phyloP scores from a whole-genome alignment of 352 stramenopile species.

The Thalassiosira mediterranea region DNA sequence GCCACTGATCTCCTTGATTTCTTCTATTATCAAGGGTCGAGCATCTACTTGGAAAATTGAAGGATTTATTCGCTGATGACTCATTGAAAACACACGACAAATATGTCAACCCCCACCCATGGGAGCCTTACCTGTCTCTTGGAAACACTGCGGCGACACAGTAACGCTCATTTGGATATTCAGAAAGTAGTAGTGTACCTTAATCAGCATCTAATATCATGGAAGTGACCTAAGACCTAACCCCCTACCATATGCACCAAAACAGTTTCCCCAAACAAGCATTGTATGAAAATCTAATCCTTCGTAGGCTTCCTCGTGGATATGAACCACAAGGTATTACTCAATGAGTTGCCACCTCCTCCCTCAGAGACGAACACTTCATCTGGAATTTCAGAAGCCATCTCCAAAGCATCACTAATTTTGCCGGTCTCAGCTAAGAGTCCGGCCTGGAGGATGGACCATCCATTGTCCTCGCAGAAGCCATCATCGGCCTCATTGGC shows the following conservation, averaged over 20 bases:
- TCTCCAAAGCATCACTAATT: conserved; percentile 66
- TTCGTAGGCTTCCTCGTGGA: too few relatives aligned
- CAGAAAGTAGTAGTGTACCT: too few relatives aligned
- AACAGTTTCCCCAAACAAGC: too few relatives aligned
- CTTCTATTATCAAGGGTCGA: too few relatives aligned
- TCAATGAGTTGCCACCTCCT: conserved; percentile 82
- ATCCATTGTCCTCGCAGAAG: conserved; percentile 67
- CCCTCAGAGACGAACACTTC: conserved; percentile 77
- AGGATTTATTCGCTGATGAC: conserved; percentile 17
- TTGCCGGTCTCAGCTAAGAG: conserved; percentile 74
- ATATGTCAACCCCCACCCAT: conserved; percentile 10
- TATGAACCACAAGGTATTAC: conserved; percentile 83
- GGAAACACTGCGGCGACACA: too few relatives aligned
- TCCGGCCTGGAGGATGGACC: conserved; percentile 74
- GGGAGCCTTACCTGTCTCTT: conserved; percentile 27
- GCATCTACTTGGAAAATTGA: conserved; percentile 25
- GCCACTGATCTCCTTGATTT: too few relatives aligned
- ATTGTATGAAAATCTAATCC: too few relatives aligned
- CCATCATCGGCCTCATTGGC: conserved; percentile 36
- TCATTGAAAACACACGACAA: conserved; percentile 1
- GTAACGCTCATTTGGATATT: too few relatives aligned
- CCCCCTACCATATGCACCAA: too few relatives aligned
- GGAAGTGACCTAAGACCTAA: too few relatives aligned
- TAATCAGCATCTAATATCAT: too few relatives aligned
- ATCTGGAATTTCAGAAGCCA: conserved; percentile 51